Base-by-base conservation (phyloP, 345 rosid species). In the Ailanthus altissimus region DNA sequence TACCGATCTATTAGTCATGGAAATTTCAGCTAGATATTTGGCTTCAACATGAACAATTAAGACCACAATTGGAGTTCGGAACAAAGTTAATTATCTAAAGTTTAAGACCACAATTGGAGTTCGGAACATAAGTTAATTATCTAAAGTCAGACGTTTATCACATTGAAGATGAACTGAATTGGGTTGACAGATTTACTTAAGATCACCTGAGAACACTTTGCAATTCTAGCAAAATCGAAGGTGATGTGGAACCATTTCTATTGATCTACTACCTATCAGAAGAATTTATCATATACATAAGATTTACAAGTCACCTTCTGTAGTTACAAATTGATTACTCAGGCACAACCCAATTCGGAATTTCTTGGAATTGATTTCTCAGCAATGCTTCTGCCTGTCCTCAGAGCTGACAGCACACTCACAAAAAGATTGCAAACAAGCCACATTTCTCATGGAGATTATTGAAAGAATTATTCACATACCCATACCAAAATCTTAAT, bases 241-340 rank as follows among this genome's bases (percentile, higher is more conserved):
- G 40, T 38, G 28, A 5, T 13, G 63, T 40, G 53, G 45, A 45
- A 59, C 36, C 36, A 8, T 47, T 72, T 36, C 32, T 74, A 50
- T 63, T 4, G 21, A 61, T 47, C 25, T 45, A 56, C 25, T 49
- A 57, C 36, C 43, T 59, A 40, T 49, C 40, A n/a, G 60, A 68
- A 49, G 45, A 51, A 77, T 73, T 28, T 56, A 69, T 62, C 78
- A 73, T 83, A 73, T 81, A 81, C 84, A 78, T 12, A 42, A 53
- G 60, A 85, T 81, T 80, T 78, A 81, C 85, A 81, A 45, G 66
- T 46, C 25, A 46, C 56, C 12, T 16, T 67, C 43, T 49, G 13
- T 65, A 68, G 67, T 59, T 73, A 58, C 67, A 73, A 20, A 45
- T 74, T 25, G 74, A 77, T 58, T 74, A 60, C 40, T 28, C 69